These are phyloP conservation scores for Cryphonectria carpinicola DNA, from an alignment of 2,329 filamentous ascomycete genomes.

Conservation along the genomic window DNA sequence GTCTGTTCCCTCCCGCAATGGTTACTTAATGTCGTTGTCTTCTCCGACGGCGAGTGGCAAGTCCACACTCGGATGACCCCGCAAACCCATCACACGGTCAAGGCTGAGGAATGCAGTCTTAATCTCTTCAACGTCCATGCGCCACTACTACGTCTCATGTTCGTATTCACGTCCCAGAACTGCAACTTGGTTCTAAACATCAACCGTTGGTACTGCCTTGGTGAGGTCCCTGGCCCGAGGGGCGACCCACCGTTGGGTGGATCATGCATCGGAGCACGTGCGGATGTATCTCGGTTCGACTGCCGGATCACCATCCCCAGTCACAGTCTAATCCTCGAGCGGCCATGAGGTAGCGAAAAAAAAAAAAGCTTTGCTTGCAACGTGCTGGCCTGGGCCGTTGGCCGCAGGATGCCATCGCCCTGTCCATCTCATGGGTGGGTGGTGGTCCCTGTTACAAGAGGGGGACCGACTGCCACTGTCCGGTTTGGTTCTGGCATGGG, in stretches of 20 bases:
- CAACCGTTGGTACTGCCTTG: background rate
- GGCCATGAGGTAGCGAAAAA: background rate
- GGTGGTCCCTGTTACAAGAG: background rate
- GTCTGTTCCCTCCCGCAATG: background rate
- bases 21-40: background rate
- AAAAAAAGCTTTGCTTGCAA: background rate
- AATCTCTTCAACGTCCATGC: background rate
- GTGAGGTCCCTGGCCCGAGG: background rate
- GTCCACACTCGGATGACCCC: background rate
- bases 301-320: slow-evolving; percentile 1
- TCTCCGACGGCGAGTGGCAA: background rate
- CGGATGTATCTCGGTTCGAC: slow-evolving; percentile 5
- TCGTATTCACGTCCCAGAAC: background rate
- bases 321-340: background rate
- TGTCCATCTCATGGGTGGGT: background rate
- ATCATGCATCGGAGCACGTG: background rate
- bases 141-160: background rate
- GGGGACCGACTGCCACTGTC: background rate
- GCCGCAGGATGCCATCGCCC: background rate
- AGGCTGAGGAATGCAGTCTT: background rate
- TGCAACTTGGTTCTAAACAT: background rate
- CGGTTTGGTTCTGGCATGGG: background rate
- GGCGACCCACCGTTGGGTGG: background rate
- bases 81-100: background rate
- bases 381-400: background rate